phyloP scores from a whole-genome alignment of 1,139 yeast species.

The Tardiomyces depauwii region DNA sequence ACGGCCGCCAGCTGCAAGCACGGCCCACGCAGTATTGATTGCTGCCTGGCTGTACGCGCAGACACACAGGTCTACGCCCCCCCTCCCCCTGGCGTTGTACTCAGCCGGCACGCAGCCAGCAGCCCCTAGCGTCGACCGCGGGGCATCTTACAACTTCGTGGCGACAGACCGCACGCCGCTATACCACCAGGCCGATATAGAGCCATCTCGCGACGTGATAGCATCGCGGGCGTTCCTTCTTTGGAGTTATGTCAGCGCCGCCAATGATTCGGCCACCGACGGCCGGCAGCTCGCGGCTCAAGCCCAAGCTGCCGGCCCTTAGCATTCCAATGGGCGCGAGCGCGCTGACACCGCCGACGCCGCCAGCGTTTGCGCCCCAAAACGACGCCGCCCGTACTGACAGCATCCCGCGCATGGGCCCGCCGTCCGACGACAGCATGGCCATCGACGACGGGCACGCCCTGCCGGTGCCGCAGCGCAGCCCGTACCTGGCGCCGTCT shows the following conservation, averaged over 20 bases:
- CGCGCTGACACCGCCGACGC: slow-evolving; percentile 2
- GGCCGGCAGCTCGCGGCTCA: slow-evolving; percentile 14
- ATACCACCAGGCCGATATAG: background rate
- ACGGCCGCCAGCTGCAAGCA: too few species aligned
- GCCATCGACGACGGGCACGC: background rate
- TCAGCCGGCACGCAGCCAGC: background rate
- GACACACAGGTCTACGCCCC: too few species aligned
- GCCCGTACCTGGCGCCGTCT: slow-evolving; percentile 2
- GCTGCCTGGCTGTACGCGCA: too few species aligned
- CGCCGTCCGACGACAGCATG: background rate
- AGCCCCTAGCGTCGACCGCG: background rate
- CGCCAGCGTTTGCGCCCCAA: slow-evolving; percentile 1
- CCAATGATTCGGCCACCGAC: slow-evolving; percentile 24
- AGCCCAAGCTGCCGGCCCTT: slow-evolving; percentile 24
- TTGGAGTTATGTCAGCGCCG: slow-evolving; percentile 28
- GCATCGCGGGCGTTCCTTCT: too few species aligned
- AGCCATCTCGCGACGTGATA: too few species aligned
- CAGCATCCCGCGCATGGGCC: background rate
- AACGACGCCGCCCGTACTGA: background rate
- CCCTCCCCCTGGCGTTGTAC: too few species aligned
- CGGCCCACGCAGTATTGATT: too few species aligned
- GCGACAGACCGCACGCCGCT: background rate
- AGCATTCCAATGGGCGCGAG: slow-evolving; percentile 16
- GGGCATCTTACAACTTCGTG: background rate
- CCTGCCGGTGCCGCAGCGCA: slow-evolving; percentile 1